Conservation (phyloP, 2,329 filamentous ascomycete species). For the Dichotomopilus funicola region DNA sequence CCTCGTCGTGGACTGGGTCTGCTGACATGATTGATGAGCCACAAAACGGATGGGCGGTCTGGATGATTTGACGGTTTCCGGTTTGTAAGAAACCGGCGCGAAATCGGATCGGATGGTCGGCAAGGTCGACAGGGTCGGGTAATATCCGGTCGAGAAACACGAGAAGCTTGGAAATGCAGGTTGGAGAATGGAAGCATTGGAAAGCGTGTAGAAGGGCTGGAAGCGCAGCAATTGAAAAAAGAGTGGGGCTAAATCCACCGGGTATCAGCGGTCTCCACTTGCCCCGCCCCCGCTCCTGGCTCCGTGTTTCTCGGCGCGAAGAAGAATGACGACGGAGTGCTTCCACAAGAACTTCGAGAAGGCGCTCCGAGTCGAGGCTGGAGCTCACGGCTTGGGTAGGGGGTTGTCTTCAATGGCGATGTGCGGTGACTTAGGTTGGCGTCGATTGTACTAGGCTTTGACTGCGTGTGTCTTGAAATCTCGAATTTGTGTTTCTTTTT, state of each 20-base stretch:
- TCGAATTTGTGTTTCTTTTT: no score
- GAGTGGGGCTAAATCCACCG: not conserved
- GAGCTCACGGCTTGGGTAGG: no score
- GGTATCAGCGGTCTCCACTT: not conserved
- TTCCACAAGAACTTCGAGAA: not conserved
- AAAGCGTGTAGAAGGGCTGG: not conserved
- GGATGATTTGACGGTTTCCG: no score
- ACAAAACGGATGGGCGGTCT: no score
- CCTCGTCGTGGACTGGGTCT: conserved; percentile 38
- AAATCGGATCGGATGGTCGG: no score
- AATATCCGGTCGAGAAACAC: not conserved
- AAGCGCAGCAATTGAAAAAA: not conserved
- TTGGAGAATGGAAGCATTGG: not conserved
- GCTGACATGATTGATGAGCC: conserved; percentile 33
- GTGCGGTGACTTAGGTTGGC: no score
- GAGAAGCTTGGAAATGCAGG: not conserved
- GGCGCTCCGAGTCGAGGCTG: not conserved
- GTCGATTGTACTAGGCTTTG: no score
- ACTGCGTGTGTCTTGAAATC: no score
- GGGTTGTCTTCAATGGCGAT: no score
- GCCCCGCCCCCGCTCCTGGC: conserved; percentile 13
- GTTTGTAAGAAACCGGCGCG: no score
- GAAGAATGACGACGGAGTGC: not conserved
- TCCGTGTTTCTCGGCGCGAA: not conserved
- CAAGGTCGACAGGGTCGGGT: not conserved